phyloP scores from a whole-genome alignment of 805 yeast species.

The Schwanniomyces yamadae region DNA sequence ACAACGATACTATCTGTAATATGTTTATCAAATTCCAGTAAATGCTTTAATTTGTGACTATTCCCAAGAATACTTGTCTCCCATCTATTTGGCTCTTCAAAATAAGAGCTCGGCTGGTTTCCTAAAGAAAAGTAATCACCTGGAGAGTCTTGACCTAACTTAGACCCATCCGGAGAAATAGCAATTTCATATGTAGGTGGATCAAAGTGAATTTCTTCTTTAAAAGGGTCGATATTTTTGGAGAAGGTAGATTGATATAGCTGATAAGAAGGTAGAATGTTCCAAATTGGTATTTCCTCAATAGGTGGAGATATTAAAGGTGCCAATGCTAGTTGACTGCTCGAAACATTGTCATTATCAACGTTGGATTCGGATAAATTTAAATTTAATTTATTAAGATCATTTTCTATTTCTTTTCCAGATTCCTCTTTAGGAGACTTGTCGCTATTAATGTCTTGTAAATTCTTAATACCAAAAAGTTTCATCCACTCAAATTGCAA shows the following conservation, averaged over 20 bases:
- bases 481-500: no score
- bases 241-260: slow-evolving; percentile 27
- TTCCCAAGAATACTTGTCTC: slow-evolving; percentile 39
- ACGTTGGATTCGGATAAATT: no score
- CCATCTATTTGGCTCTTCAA: slow-evolving; percentile 30
- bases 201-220: slow-evolving; percentile 23
- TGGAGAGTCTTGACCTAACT: background rate
- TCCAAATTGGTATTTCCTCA: slow-evolving; percentile 32
- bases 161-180: background rate
- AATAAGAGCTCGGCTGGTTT: background rate
- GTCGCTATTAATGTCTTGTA: no score
- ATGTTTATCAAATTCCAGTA: slow-evolving; percentile 27
- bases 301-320: background rate
- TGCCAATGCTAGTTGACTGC: no score
- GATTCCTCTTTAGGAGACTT: no score
- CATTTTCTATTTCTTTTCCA: no score
- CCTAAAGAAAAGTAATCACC: background rate
- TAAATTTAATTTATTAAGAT: no score
- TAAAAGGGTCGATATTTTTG: slow-evolving; percentile 16
- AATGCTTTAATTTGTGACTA: slow-evolving; percentile 30
- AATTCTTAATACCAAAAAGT: no score
- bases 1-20: slow-evolving; percentile 26
- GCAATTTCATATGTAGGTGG: slow-evolving; percentile 21
- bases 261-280: slow-evolving; percentile 40
- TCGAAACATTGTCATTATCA: no score